Conservation (phyloP, 2,329 filamentous ascomycete species). For the Trichoderma lentiforme region DNA sequence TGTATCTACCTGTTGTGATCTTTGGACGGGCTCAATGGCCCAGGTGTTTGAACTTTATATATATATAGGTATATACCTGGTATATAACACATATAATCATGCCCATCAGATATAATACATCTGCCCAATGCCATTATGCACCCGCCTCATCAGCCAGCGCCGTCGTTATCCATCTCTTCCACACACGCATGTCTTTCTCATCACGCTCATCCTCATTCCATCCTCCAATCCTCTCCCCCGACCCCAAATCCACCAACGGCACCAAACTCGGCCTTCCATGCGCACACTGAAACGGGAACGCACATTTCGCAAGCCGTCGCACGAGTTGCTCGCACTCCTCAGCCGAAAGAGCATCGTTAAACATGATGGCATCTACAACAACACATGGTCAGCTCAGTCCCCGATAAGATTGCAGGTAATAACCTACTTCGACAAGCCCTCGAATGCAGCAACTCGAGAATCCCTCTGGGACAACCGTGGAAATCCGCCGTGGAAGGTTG, state of each 20-base stretch:
- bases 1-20: not conserved
- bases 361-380: slow-evolving; percentile 70
- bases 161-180: slow-evolving; percentile 26
- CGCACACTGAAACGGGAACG: slow-evolving; percentile 79
- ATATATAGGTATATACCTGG: not conserved
- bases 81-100: not conserved
- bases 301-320: slow-evolving; percentile 54
- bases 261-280: slow-evolving; percentile 70
- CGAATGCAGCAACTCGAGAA: slow-evolving; percentile 74
- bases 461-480: slow-evolving; percentile 66
- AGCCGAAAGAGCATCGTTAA: slow-evolving; percentile 65
- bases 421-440: slow-evolving; percentile 65
- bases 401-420: too few species aligned
- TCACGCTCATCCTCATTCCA: slow-evolving; percentile 25
- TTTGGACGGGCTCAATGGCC: not conserved
- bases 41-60: not conserved
- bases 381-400: too few species aligned
- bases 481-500: slow-evolving; percentile 58
- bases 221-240: slow-evolving; percentile 24
- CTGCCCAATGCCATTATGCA: not conserved
- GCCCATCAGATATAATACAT: not conserved
- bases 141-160: not conserved
- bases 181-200: slow-evolving; percentile 5
- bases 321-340: slow-evolving; percentile 60
- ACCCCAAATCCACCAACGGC: slow-evolving; percentile 54